phyloP scores from a whole-genome alignment of 1,284 basidiomycete species.

The Heterobasidion occidentale region DNA sequence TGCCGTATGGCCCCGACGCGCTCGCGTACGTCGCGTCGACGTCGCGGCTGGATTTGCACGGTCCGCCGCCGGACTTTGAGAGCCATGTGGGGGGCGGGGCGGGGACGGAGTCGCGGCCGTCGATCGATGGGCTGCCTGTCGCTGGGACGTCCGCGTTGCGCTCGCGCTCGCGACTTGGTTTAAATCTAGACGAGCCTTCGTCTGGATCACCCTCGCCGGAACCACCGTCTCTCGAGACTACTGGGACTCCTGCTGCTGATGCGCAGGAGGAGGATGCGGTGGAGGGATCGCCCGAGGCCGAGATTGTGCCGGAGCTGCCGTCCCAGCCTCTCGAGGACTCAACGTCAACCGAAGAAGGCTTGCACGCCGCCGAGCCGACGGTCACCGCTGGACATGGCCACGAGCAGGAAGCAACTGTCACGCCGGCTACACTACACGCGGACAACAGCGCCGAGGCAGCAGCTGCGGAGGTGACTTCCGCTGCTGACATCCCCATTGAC shows the following conservation, averaged over 20 bases:
- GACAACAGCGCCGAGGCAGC: too few species aligned
- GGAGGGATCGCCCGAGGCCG: background rate
- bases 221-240: background rate
- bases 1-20: constrained; percentile 44
- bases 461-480: background rate
- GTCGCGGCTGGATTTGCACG: constrained; percentile 22
- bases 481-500: background rate
- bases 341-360: too few species aligned
- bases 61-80: constrained; percentile 31
- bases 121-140: constrained; percentile 10
- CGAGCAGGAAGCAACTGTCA: too few species aligned
- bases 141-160: background rate
- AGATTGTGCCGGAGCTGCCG: background rate
- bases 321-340: background rate
- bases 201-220: background rate
- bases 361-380: too few species aligned
- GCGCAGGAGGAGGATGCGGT: too few species aligned
- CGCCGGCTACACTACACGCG: too few species aligned
- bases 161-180: background rate
- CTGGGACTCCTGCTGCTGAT: background rate
- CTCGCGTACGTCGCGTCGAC: constrained; percentile 30
- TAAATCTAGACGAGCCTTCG: background rate
- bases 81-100: background rate
- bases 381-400: too few species aligned
- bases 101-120: constrained; percentile 9